Evolutionary conservation across 225 moss, liverwort and hornwort species (phyloP), one percentile per base, ranked within the genome.

Genomic region (Takakia lepidozioides): DNA sequence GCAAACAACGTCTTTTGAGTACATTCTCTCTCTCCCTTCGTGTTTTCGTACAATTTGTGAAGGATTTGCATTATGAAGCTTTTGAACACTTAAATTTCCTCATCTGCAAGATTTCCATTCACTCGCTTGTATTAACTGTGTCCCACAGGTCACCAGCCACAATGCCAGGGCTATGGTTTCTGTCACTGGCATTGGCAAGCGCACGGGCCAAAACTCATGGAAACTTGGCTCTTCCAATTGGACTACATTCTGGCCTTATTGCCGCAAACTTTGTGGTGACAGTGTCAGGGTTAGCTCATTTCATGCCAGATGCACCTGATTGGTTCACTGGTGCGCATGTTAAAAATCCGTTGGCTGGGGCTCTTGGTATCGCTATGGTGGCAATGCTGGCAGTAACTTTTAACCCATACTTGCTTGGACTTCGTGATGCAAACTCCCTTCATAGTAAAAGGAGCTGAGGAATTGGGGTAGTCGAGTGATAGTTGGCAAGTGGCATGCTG

Each of bases 241-340:
- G 95, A 51, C 60, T 98, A n/a, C 95, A 98, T 67, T 57, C 83
- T 49, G 95, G 95, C 5, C 75, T 91, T 19, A 72, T 91, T 34
- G 62, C 80, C 26, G 57, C 75, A 37, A 82, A 77, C 49, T 75
- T 84, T 24, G 65, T 74, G 14, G 27, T 87, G 29, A 78, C 66
- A 41, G 38, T 60, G 9, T 80, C 77, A 58, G 82, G 78, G 49
- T 57, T 91, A 7, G 75, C 69, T 30, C 55, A 56, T 20, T 91
- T 64, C 64, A 10, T 68, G 13, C 61, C 87, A 40, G 62, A 70
- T 53, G 64, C 87, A 28, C 90, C 95, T 5, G 51, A 64, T 25
- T 98, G 95, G 95, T 69, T 98, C 41, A 87, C 85, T 27, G 95
- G 95, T 41, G 80, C 78, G 9, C 69, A 85, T 42, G 75, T 64